Evolutionary conservation across 768 basidiomycete genomes (phyloP).

Genomic region (Thelephora ganbajun): DNA sequence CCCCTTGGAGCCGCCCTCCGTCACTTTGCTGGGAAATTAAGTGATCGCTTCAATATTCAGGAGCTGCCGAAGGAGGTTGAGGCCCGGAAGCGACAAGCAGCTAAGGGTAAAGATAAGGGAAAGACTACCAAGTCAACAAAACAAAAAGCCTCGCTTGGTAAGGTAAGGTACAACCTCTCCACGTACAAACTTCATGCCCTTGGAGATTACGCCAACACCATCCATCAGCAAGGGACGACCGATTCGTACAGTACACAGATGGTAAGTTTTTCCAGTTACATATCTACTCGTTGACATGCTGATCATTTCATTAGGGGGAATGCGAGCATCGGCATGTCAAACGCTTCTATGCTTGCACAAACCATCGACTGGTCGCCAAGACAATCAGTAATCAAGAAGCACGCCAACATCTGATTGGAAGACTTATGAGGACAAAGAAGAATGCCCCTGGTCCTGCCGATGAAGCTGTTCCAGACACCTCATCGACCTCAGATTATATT

Average conservation of each 20-base stretch:
- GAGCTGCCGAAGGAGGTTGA: constrained; percentile 25
- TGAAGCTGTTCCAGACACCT: no score
- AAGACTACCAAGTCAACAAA: background rate
- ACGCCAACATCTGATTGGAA: no score
- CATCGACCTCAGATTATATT: no score
- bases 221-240: constrained; percentile 9
- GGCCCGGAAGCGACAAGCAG: constrained; percentile 7
- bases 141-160: background rate
- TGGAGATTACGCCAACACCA: constrained; percentile 8
- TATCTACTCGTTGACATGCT: background rate
- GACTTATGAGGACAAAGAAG: no score
- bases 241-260: constrained; percentile 16
- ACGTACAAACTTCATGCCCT: constrained; percentile 17
- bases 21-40: constrained; percentile 17
- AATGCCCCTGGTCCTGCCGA: no score
- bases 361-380: constrained; percentile 2
- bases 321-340: constrained; percentile 24
- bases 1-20: constrained; percentile 18
- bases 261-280: constrained; percentile 8
- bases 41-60: constrained; percentile 13
- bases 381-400: no score
- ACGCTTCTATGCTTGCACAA: constrained; percentile 20
- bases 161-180: constrained; percentile 7
- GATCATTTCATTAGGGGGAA: constrained; percentile 24
- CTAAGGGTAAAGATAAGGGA: no score